phyloP scores from a whole-genome alignment of 371 early-diverging fungal species.

The Mortierella sp. region DNA sequence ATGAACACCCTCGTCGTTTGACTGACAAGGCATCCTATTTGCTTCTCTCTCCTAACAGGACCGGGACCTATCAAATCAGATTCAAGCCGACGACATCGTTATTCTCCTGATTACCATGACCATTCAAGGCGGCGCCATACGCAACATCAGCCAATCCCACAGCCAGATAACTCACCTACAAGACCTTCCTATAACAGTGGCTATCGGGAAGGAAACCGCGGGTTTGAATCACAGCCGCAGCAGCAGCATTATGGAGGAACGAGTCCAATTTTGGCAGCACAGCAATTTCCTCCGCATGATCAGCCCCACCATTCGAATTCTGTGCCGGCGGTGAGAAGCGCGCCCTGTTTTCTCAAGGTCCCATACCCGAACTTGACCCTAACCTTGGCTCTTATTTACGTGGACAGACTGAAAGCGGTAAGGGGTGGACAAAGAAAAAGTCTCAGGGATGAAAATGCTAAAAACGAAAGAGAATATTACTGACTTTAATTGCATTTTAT shows the following conservation, averaged over 20 bases:
- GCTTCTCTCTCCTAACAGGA: background rate
- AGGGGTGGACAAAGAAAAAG: constrained; percentile 5
- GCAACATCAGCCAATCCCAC: constrained; percentile 14
- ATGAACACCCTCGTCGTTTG: no score
- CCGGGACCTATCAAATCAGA: constrained; percentile 33
- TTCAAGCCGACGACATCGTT: constrained; percentile 25
- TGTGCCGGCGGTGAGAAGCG: background rate
- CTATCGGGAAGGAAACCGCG: constrained; percentile 13
- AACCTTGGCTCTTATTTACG: constrained; percentile 64
- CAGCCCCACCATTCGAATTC: constrained; percentile 4
- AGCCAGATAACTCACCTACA: no score
- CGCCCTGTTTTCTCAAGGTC: constrained; percentile 13
- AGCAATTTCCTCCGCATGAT: constrained; percentile 13
- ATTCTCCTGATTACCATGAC: constrained; percentile 27
- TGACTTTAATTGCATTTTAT: no score
- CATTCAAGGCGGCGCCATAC: constrained; percentile 12
- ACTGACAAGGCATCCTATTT: no score
- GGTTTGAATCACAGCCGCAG: constrained; percentile 1
- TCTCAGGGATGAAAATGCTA: no score
- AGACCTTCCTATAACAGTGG: constrained; percentile 17
- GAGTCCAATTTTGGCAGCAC: background rate
- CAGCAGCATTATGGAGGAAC: background rate
- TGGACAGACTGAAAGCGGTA: constrained; percentile 70
- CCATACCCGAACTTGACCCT: constrained; percentile 63
- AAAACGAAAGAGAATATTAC: no score